Conservation (phyloP, 2,329 filamentous ascomycete species). For the Pestalotiopsis sp. region DNA sequence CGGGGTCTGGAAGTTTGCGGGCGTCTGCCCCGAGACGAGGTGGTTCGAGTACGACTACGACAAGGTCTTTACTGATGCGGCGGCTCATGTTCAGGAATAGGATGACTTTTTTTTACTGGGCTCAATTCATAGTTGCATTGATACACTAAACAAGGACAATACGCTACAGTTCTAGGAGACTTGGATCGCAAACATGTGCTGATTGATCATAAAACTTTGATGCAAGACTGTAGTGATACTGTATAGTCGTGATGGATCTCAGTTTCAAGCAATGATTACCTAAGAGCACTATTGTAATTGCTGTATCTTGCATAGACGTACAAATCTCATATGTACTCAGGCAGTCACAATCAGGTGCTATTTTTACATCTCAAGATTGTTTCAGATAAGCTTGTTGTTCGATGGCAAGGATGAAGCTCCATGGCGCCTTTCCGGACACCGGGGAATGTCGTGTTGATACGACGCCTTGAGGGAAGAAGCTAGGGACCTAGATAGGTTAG, state of each 20-base stretch:
- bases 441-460: not conserved
- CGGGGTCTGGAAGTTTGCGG: constrained; percentile 61
- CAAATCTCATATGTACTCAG: not conserved
- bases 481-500: not conserved
- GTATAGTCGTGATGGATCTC: too few species aligned
- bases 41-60: constrained; percentile 60
- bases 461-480: not conserved
- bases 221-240: too few species aligned
- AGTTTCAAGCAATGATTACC: too few species aligned
- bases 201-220: fast-evolving
- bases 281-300: too few species aligned
- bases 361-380: not conserved
- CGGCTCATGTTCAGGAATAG: not conserved
- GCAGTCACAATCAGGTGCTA: not conserved
- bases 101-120: too few species aligned
- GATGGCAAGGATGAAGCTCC: not conserved
- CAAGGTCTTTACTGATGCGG: constrained; percentile 31
- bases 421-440: not conserved
- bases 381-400: not conserved
- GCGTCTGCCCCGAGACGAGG: constrained; percentile 53
- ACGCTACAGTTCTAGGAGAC: too few species aligned
- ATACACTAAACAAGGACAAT: too few species aligned
- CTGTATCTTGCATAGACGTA: not conserved
- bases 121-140: too few species aligned
- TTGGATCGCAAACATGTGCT: too few species aligned